Evolutionary conservation across 1,284 basidiomycete species (phyloP), one percentile per base, ranked within the genome.

Genomic region (Gastroboletus turbinatus): DNA sequence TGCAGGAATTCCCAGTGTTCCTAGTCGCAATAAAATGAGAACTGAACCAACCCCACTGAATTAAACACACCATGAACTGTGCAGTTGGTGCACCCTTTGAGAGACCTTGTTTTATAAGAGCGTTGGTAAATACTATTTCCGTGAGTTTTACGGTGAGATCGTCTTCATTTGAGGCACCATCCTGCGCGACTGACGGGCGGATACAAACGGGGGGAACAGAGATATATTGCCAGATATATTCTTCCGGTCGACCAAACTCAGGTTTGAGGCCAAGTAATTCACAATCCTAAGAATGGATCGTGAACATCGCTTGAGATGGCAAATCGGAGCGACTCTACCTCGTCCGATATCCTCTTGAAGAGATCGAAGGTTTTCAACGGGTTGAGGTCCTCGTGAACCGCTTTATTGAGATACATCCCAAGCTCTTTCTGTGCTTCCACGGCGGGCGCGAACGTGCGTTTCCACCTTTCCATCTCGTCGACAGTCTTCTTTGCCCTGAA

Each of bases 1-100:
- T 97, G 94, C 5, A 99, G 80, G 61, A 96, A 94, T 65, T 99
- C 97, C 97, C 97, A 99, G 85, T 98, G 88, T 83, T 96, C 95
- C 92, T 93, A 63, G 14, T 46, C 23, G 36, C 17, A 51, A 61
- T 49, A 25, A 5, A n/a, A 44, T 63, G 50, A 62, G 56, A 53
- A 43, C 32, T 3, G 45, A 46, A 50, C 50, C 27, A 53, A 25
- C 14, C 0, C 3, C n/a, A 40, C 32, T 23, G 13, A 32, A 25
- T 35, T 1, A 29, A 30, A 60, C 79, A 62, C 66, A 91, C 92
- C 90, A 96, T 96, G 64, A 96, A 90, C 61, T 91, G 88, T 48
- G 90, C 85, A 13, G 92, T 94, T 7, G 93, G 92, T 14, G 90
- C 83, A 53, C 96, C 96, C 73, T 94, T 94, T 19, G 84, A 82